Evolutionary conservation across 2,329 filamentous ascomycete species (phyloP).

Genomic region (Xylariaceae sp.): DNA sequence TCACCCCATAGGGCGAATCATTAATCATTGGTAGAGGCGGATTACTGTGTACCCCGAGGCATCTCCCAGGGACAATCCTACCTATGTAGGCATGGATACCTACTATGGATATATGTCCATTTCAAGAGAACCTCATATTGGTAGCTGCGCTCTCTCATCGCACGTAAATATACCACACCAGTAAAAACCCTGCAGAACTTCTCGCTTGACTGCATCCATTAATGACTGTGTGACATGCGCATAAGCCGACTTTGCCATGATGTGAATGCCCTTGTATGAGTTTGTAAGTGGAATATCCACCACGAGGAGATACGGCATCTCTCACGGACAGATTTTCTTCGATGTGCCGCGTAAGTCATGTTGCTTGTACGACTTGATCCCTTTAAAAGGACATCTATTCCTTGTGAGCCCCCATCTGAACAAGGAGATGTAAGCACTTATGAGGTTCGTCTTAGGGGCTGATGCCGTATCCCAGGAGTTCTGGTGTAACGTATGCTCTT

Average conservation of each 20-base stretch:
- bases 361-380: too few species aligned
- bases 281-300: background rate
- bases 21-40: conserved; percentile 26
- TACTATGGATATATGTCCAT: conserved; percentile 16
- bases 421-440: too few species aligned
- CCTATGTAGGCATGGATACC: background rate
- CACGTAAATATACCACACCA: conserved; percentile 22
- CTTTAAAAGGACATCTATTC: too few species aligned
- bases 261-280: background rate
- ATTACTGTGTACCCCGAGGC: conserved; percentile 21
- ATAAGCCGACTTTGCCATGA: background rate
- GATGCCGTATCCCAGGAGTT: too few species aligned
- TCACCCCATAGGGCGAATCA: conserved; percentile 15
- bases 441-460: too few species aligned
- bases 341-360: too few species aligned
- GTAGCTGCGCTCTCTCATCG: conserved; percentile 17
- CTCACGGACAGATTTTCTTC: too few species aligned
- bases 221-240: background rate
- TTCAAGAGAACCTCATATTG: conserved; percentile 13
- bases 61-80: conserved; percentile 7
- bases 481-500: too few species aligned
- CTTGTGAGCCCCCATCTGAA: too few species aligned
- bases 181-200: conserved; percentile 8
- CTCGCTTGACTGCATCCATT: background rate
- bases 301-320: background rate